Evolutionary conservation across 1,139 yeast genomes (phyloP).

Genomic region (Debaryomyces coudertii): DNA sequence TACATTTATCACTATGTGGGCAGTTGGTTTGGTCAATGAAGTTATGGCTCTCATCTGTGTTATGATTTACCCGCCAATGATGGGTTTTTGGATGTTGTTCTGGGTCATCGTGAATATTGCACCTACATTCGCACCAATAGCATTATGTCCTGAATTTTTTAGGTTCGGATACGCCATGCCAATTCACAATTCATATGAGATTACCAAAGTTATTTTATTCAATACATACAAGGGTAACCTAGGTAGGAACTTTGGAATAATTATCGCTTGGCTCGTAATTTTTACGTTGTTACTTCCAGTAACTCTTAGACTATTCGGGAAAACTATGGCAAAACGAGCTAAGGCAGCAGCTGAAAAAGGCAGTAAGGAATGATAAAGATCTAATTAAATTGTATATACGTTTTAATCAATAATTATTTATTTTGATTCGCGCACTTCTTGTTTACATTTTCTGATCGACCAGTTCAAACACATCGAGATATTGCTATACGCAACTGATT

Average conservation of each 20-base stretch:
- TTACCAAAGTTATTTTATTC: slow-evolving; percentile 41
- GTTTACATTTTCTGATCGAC: slow-evolving; percentile 4
- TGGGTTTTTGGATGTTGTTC: slow-evolving; percentile 48
- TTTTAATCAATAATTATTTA: neutral
- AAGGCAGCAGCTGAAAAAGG: slow-evolving; percentile 8
- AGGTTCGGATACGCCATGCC: slow-evolving; percentile 46
- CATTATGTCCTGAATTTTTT: slow-evolving; percentile 35
- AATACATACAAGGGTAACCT: slow-evolving; percentile 39
- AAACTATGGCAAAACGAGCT: slow-evolving; percentile 31
- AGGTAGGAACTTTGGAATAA: slow-evolving; percentile 41
- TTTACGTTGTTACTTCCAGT: slow-evolving; percentile 45
- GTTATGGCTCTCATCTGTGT: slow-evolving; percentile 38
- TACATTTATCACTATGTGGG: slow-evolving; percentile 45
- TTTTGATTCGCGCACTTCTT: slow-evolving; percentile 3
- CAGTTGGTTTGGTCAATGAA: slow-evolving; percentile 48
- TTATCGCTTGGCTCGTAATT: slow-evolving; percentile 38
- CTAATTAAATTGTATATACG: neutral
- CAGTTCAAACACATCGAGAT: neutral
- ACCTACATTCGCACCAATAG: slow-evolving; percentile 43
- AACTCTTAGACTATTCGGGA: slow-evolving; percentile 32
- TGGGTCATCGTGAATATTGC: slow-evolving; percentile 45
- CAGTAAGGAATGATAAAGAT: neutral
- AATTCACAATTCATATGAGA: slow-evolving; percentile 41
- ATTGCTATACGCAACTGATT: neutral
- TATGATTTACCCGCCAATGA: slow-evolving; percentile 37